Evolutionary conservation across 1,284 basidiomycete genomes (phyloP), one percentile per base, ranked within the genome.

Genomic region (Apiotrichum siamense): DNA sequence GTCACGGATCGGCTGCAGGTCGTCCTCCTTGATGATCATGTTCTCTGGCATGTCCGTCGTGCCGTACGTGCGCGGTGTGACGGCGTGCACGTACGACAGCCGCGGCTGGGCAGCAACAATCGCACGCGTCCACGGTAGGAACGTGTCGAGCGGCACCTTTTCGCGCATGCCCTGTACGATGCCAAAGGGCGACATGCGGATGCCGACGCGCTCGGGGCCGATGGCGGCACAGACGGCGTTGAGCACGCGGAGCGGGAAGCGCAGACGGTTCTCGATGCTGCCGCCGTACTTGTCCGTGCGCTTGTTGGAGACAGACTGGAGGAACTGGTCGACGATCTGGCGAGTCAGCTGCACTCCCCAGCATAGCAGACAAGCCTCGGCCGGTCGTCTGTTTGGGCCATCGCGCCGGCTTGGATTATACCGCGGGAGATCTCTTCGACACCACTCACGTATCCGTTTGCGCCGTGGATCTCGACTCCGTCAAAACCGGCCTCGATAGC

Each of bases 221-320:
- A 79, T 79, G 11, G 80, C 78, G 18, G 76, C 73, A 11, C 66
- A 64, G 23, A 80, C 54, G 6, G 69, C 79, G 31, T 80, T 76
- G 3, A 81, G 67, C 15, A 82, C 72, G 58, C 81, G 79, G 4
- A 81, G 66, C 1, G 74, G 60, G 65, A 84, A 83, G 13, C 78
- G 70, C 4, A 71, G 58, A 9, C 82, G 72, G 61, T 83, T 83
- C 66, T 81, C 79, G 20, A 80, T 54, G 2, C 75, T 75, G 4
- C 82, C 83, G 7, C 82, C 82, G 62, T 82, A 85, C 46, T 76
- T 70, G 66, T 84, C 83, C 11, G 77, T 80, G n/a, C 82, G 78
- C 31, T 77, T 73, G 70, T 83, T 83, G 42, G 74, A 33, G 13
- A 52, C 72, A 48, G 65, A 69, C 59, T 82, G 79, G 18, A 81